These are phyloP conservation scores for Abrus pulchellus DNA, from an alignment of 306 rosid species.

Conservation along the genomic window DNA sequence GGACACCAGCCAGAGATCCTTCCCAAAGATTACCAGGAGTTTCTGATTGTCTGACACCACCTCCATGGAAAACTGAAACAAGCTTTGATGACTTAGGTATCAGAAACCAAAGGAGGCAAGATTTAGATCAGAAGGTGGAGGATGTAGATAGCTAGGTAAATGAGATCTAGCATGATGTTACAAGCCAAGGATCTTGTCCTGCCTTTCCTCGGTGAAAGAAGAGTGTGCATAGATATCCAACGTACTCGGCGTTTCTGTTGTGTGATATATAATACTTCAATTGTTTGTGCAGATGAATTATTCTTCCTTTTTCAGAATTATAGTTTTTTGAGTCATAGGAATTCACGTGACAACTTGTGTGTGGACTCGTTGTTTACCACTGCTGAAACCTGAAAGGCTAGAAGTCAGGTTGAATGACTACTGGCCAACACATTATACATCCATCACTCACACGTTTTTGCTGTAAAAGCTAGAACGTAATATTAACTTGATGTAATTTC, in stretches of 20 bases:
- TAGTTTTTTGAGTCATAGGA: conserved; percentile 10
- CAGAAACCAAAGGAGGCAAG: conserved; percentile 62
- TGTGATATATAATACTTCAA: conserved; percentile 37
- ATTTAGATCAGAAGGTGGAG: conserved; percentile 50
- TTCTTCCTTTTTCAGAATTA: conserved; percentile 10
- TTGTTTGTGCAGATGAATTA: conserved; percentile 36
- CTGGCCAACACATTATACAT: not conserved
- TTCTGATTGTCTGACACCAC: conserved; percentile 71
- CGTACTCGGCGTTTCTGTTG: conserved; percentile 15
- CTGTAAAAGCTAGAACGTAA: not conserved
- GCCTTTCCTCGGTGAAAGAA: conserved; percentile 67
- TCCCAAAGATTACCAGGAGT: conserved; percentile 64
- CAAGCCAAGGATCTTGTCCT: conserved; percentile 63
- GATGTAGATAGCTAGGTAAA: conserved; percentile 48
- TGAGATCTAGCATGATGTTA: conserved; percentile 42
- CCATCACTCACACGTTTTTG: not conserved
- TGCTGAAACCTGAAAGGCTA: conserved; percentile 22
- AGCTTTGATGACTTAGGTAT: conserved; percentile 68
- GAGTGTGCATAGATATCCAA: conserved; percentile 50
- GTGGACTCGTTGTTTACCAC: not conserved
- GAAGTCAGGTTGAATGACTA: not conserved
- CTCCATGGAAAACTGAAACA: conserved; percentile 75
- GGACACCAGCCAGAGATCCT: conserved; percentile 69
- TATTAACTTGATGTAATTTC: too few relatives aligned
- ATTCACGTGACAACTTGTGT: conserved; percentile 6